Evolutionary conservation across 2,329 filamentous ascomycete genomes (phyloP).

Genomic region (Sordariomycetes sp.): DNA sequence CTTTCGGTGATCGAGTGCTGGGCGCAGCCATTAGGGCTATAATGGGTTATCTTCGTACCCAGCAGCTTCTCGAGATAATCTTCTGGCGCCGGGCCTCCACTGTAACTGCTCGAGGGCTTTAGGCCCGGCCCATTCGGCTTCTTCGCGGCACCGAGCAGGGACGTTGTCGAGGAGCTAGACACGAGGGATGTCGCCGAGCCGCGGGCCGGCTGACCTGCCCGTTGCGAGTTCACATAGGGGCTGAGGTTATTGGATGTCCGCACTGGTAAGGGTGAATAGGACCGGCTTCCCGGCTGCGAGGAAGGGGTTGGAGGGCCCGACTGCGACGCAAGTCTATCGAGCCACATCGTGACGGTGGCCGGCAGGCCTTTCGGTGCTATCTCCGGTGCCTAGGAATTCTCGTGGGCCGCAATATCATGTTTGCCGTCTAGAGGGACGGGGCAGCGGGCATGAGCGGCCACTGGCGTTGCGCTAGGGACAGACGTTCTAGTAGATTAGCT

Average conservation of each 20-base stretch:
- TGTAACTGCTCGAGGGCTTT: slow-evolving; percentile 39
- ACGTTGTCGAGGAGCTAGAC: slow-evolving; percentile 64
- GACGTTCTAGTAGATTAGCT: not conserved
- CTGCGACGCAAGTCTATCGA: slow-evolving; percentile 71
- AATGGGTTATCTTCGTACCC: slow-evolving; percentile 11
- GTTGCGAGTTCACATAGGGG: slow-evolving; percentile 54
- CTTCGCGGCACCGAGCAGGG: slow-evolving; percentile 53
- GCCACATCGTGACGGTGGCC: slow-evolving; percentile 52
- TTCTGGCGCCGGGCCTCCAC: slow-evolving; percentile 53
- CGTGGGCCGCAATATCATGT: not conserved
- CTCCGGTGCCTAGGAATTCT: not conserved
- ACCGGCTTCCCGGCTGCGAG: slow-evolving; percentile 45
- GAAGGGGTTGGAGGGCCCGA: slow-evolving; percentile 47
- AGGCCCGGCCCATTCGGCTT: slow-evolving; percentile 55
- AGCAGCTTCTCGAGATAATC: slow-evolving; percentile 48
- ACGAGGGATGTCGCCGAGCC: slow-evolving; percentile 69
- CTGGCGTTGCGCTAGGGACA: not conserved
- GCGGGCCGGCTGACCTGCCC: slow-evolving; percentile 54
- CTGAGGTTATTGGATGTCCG: slow-evolving; percentile 56
- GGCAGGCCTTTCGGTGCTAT: not conserved
- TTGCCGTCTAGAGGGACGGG: not conserved
- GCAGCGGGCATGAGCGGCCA: not conserved
- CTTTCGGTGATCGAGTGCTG: slow-evolving; percentile 19
- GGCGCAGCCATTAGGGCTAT: slow-evolving; percentile 2
- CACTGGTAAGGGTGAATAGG: slow-evolving; percentile 57